These are phyloP conservation scores for Aspergillus candidus DNA, from an alignment of 2,329 filamentous ascomycete genomes.

Conservation along the genomic window DNA sequence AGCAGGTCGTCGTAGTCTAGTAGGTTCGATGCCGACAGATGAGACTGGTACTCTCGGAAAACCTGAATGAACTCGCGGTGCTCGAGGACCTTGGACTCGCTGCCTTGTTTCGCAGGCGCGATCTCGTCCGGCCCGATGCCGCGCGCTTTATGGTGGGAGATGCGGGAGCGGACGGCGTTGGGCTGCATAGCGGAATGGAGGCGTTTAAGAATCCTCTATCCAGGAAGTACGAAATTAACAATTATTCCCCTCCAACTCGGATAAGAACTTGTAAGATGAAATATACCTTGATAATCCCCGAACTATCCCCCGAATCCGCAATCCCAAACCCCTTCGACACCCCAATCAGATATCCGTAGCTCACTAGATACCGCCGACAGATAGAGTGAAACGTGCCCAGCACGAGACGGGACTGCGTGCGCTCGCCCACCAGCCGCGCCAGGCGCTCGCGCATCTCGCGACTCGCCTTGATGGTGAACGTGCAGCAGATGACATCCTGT, in stretches of 20 bases:
- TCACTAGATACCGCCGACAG: constrained; percentile 72
- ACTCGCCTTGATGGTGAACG: constrained; percentile 93
- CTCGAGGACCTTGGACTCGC: constrained; percentile 41
- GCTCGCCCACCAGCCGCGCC: constrained; percentile 69
- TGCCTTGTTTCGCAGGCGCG: constrained; percentile 28
- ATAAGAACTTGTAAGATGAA: background rate
- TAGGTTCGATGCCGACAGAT: constrained; percentile 68
- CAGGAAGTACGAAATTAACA: constrained; percentile 10
- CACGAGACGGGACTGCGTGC: constrained; percentile 67
- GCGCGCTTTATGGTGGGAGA: constrained; percentile 59
- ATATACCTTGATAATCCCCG: constrained; percentile 62
- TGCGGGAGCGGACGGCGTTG: constrained; percentile 64
- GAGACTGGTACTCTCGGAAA: constrained; percentile 71
- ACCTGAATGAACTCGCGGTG: constrained; percentile 60
- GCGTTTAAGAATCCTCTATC: constrained; percentile 68
- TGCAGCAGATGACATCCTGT: constrained; percentile 87
- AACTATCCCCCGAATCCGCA: constrained; percentile 75
- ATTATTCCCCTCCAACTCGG: background rate
- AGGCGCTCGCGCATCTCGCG: constrained; percentile 90
- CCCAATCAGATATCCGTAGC: constrained; percentile 79
- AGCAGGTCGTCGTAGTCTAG: constrained; percentile 94
- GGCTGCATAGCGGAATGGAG: constrained; percentile 63
- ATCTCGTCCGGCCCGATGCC: constrained; percentile 45
- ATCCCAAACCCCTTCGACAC: constrained; percentile 81
- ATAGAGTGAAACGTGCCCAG: constrained; percentile 95